These are phyloP conservation scores for Entomophthora muscae DNA, from an alignment of 371 early-diverging fungal species.

Conservation along the genomic window DNA sequence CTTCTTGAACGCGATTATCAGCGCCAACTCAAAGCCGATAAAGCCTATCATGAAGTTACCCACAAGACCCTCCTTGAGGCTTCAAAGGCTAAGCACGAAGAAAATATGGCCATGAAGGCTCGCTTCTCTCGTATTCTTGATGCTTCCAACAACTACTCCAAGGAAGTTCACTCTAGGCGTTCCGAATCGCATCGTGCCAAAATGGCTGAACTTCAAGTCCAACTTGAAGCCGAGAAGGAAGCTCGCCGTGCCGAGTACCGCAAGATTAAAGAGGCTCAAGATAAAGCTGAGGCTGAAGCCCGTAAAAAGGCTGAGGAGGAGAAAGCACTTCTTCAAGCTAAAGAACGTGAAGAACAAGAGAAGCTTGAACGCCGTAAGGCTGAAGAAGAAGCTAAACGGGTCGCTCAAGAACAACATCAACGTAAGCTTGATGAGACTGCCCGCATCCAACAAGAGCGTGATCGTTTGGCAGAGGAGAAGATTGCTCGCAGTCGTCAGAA, in stretches of 20 bases:
- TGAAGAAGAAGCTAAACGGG: conserved; percentile 11
- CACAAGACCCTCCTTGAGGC: conserved; percentile 43
- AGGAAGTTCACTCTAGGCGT: conserved; percentile 31
- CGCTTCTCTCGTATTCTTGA: conserved; percentile 58
- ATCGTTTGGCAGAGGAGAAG: conserved; percentile 9
- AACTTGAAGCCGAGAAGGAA: conserved; percentile 52
- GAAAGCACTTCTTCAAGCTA: conserved; percentile 14
- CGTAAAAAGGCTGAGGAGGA: conserved; percentile 23
- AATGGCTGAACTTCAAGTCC: conserved; percentile 25
- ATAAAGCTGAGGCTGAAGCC: conserved; percentile 25
- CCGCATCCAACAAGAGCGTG: conserved; percentile 7
- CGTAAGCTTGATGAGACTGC: conserved; percentile 13
- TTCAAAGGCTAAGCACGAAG: conserved; percentile 41
- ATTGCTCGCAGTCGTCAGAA: neutral
- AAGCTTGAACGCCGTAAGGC: conserved; percentile 17
- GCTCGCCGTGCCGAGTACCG: conserved; percentile 35
- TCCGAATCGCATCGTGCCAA: conserved; percentile 29
- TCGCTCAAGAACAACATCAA: conserved; percentile 14
- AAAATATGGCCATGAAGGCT: conserved; percentile 51
- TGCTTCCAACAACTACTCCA: conserved; percentile 53
- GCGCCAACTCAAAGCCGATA: conserved; percentile 68
- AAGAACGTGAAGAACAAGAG: conserved; percentile 14
- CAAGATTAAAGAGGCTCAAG: conserved; percentile 24
- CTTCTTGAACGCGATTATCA: conserved; percentile 81
- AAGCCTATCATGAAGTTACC: conserved; percentile 56